phyloP scores from a whole-genome alignment of 257 asterid genomes.

The Eustoma russellianum region DNA sequence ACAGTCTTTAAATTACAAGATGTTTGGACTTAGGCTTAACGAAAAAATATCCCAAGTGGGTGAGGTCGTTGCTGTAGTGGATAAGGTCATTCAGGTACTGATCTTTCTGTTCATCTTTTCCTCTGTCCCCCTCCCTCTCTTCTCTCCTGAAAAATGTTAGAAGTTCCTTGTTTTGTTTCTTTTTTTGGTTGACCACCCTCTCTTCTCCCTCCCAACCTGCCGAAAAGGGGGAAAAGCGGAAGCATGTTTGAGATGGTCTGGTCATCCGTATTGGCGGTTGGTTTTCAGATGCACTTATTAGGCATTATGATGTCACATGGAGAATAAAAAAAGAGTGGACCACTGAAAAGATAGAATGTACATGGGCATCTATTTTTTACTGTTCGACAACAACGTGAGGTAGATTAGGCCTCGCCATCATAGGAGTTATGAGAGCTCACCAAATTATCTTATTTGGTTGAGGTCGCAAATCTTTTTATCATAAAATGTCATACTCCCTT shows the following conservation, averaged over 20 bases:
- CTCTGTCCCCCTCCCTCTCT: background rate
- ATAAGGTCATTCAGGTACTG: conserved; percentile 65
- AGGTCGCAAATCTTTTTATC: too few species aligned
- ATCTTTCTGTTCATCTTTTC: conserved; percentile 1
- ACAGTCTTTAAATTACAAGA: conserved; percentile 83
- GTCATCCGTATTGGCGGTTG: too few species aligned
- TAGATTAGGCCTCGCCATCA: too few species aligned
- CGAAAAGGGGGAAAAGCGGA: background rate
- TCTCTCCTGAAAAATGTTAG: conserved; percentile 1
- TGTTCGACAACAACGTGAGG: too few species aligned
- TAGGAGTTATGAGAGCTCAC: too few species aligned
- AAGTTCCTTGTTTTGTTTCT: background rate
- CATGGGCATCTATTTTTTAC: too few species aligned
- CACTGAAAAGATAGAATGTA: too few species aligned
- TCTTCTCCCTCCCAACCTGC: background rate
- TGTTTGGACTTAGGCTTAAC: conserved; percentile 75
- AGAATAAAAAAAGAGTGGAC: too few species aligned
- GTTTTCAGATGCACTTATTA: too few species aligned
- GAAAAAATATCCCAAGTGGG: conserved; percentile 56
- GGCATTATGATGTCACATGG: too few species aligned
- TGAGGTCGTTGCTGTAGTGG: conserved; percentile 35
- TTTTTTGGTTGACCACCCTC: background rate
- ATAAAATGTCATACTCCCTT: too few species aligned
- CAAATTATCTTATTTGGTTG: too few species aligned
- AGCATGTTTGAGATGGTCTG: background rate